A percentile compares a stretch with the other conserved stretches of the same genome.
Evolutionary conservation across 257 asterid species (phyloP).

Genomic region (Fraxinus pennsylvanica): DNA sequence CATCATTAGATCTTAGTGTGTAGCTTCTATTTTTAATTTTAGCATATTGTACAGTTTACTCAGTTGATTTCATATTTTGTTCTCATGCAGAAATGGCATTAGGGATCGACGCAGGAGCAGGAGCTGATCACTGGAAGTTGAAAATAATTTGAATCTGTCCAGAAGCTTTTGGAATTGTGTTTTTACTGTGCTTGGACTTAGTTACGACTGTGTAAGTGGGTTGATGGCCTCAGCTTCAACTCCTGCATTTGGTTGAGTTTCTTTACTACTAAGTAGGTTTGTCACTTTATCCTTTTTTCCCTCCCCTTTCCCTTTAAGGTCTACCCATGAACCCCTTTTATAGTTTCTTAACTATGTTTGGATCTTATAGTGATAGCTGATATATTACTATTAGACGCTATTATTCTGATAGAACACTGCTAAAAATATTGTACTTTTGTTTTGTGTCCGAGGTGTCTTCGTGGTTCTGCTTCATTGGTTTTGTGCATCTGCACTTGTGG

Average conservation of each 20-base stretch:
- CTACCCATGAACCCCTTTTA: conserved; percentile 27
- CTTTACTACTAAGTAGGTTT: conserved; percentile 57
- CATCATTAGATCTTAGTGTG: background rate
- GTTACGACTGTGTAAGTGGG: conserved; percentile 67
- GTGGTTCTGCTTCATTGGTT: conserved; percentile 90
- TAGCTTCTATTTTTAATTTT: background rate
- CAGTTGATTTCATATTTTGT: background rate
- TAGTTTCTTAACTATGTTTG: conserved; percentile 32
- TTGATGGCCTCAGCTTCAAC: conserved; percentile 66
- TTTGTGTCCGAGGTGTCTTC: conserved; percentile 88
- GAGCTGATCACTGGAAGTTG: conserved; percentile 49
- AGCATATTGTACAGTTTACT: background rate
- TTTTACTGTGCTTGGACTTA: conserved; percentile 64
- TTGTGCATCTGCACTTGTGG: conserved; percentile 88
- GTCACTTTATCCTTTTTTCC: conserved; percentile 34
- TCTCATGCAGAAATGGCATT: conserved; percentile 64
- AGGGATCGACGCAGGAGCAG: conserved; percentile 93
- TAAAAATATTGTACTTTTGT: conserved; percentile 65
- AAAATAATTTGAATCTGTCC: conserved; percentile 27
- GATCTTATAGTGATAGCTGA: conserved; percentile 40
- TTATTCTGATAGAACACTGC: conserved; percentile 36
- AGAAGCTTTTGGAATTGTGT: conserved; percentile 48
- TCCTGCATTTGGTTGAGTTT: conserved; percentile 85
- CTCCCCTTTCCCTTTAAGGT: conserved; percentile 22
- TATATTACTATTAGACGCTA: conserved; percentile 32